Percentiles rank a stretch among this genome's conserved stretches.
Evolutionary conservation across 768 basidiomycete species (phyloP).

Genomic region (Lactifluus volemus): DNA sequence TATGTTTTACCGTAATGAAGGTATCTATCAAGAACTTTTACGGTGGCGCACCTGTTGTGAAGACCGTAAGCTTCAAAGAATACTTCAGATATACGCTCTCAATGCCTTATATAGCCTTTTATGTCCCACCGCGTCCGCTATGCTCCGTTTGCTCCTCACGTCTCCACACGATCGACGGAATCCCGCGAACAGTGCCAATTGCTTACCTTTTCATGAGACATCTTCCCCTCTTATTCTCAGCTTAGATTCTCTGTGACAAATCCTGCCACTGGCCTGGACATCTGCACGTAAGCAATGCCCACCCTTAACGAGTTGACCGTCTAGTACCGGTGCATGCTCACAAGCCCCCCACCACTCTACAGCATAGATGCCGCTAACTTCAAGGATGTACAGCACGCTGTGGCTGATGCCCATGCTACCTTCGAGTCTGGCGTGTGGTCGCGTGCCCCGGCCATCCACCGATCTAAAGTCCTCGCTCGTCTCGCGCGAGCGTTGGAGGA

Average conservation of each 20-base stretch:
- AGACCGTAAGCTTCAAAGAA: background rate
- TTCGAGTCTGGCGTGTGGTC: slow-evolving; percentile 73
- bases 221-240: background rate
- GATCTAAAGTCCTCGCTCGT: slow-evolving; percentile 55
- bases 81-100: background rate
- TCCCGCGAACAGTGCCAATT: slow-evolving; percentile 7
- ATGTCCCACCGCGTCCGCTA: slow-evolving; percentile 7
- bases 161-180: background rate
- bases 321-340: background rate
- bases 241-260: slow-evolving; percentile 48
- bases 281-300: slow-evolving; percentile 39
- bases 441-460: slow-evolving; percentile 42
- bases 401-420: slow-evolving; percentile 44
- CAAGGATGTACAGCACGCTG: slow-evolving; percentile 42
- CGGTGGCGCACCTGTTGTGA: background rate
- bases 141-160: slow-evolving; percentile 5
- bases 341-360: background rate
- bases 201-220: background rate
- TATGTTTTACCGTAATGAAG: background rate
- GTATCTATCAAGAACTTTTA: background rate
- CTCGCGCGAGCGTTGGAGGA: slow-evolving; percentile 56
- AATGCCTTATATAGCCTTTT: background rate
- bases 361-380: slow-evolving; percentile 50
- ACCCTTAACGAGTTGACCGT: background rate
- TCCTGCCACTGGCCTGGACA: slow-evolving; percentile 55